Evolutionary conservation across 192 early-diverging fungal species (phyloP), one percentile per base, ranked within the genome.

Genomic region (Coemansia sp.): DNA sequence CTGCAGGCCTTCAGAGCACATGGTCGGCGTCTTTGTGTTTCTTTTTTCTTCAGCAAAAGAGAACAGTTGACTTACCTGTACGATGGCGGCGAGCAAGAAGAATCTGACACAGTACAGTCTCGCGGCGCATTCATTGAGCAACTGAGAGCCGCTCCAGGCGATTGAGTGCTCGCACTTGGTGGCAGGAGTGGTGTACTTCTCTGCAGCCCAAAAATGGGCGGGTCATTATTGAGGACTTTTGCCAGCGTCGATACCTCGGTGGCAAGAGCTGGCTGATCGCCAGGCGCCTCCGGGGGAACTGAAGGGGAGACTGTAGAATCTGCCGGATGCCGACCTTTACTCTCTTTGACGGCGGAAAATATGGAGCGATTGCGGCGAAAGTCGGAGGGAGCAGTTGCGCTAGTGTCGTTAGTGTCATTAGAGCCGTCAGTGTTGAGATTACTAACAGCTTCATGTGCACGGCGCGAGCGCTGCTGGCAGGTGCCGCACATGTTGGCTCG

Each of bases 401-500:
- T 31, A 31, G 31, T 52, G 20, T 35, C 41, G 7, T 45, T 38
- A 23, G 6, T n/a, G n/a, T n/a, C n/a, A n/a, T n/a, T 31, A 31
- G 31, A 50, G 20, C 26, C 41, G 7, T 45, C 38, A 23, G 6
- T 39, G n/a, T 48, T 18, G 4, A 66, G 73, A 9, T 72, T 60
- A 2, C 56, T 70, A 0, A 36, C 35, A 14, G 63, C 70, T 3
- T 81, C 69, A 0, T 72, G 62, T 9, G 73, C 78, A 34, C 73
- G 73, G 13, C 73, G 73, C 36, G 73, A 33, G 14, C 79, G 79
- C 41, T 81, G 79, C 42, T 81, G 79, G 48, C 79, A 81, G 0
- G 79, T 76, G 14, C 79, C 79, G 18, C 79, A 81, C 13, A 81
- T 34, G n/a, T 81, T 81, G n/a, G 79, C 79, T 4, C 66, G 50